A percentile compares a stretch with the other conserved stretches of the same genome.
Conservation (phyloP, 495 filamentous ascomycete species). For the Daldinia vernicosa region DNA sequence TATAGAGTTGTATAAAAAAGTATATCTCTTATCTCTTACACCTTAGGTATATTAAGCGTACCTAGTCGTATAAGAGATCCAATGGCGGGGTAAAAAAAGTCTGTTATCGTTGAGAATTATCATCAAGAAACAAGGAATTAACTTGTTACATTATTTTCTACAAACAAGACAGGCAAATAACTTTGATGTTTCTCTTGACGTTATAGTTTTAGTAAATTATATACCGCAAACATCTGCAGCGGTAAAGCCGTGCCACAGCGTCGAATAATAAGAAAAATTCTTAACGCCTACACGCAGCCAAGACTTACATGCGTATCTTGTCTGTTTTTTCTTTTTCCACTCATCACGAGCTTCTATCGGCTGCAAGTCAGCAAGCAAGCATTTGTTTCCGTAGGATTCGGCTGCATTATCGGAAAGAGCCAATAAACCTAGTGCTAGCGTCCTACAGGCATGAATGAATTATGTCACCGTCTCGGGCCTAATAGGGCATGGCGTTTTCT, state of each 20-base stretch:
- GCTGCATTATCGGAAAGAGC: conserved; percentile 36
- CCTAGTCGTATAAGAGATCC: neutral
- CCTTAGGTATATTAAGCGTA: neutral
- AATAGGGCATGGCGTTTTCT: conserved; percentile 37
- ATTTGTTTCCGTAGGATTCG: conserved; percentile 39
- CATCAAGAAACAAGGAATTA: neutral
- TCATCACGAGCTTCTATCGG: conserved; percentile 25
- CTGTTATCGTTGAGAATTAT: neutral
- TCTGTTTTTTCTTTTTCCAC: conserved; percentile 7
- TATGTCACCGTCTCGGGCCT: conserved; percentile 39
- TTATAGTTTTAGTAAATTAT: neutral
- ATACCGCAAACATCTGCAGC: neutral
- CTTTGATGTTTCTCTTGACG: neutral
- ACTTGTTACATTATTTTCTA: too few relatives aligned
- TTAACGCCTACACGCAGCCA: neutral
- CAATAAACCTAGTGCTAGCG: conserved; percentile 35
- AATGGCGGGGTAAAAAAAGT: neutral
- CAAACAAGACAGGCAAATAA: neutral
- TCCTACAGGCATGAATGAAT: conserved; percentile 34
- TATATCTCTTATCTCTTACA: neutral
- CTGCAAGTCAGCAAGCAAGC: conserved; percentile 41
- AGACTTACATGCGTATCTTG: conserved; percentile 1
- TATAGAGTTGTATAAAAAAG: neutral
- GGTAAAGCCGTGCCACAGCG: neutral
- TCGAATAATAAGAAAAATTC: neutral